Conservation (phyloP, 1,139 yeast genomes). For the Arxiozyma heterogenica region DNA sequence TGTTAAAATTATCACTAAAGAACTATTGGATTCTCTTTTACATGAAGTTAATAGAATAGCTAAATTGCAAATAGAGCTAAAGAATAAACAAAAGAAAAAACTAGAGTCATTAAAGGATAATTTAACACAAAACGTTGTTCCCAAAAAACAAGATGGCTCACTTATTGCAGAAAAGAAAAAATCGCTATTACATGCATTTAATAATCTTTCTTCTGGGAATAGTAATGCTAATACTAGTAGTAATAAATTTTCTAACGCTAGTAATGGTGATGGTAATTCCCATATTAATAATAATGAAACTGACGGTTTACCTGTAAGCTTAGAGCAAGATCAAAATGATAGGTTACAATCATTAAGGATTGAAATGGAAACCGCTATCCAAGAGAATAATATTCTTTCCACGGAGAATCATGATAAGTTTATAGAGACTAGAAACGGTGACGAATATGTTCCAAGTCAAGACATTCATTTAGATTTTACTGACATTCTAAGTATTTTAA, state of each 20-base stretch:
- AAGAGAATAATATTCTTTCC: slow-evolving; percentile 13
- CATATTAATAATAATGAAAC: slow-evolving; percentile 8
- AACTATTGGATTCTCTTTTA: slow-evolving; percentile 62
- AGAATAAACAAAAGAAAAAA: slow-evolving; percentile 9
- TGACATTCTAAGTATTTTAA: slow-evolving; percentile 67
- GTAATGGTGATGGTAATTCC: not conserved
- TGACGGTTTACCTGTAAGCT: not conserved
- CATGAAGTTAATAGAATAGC: slow-evolving; percentile 73
- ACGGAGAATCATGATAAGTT: slow-evolving; percentile 1
- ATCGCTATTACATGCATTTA: slow-evolving; percentile 25
- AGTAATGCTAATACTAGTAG: slow-evolving; percentile 1
- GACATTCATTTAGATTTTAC: slow-evolving; percentile 77
- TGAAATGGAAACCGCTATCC: slow-evolving; percentile 9
- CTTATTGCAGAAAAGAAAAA: slow-evolving; percentile 30
- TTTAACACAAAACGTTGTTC: slow-evolving; percentile 10
- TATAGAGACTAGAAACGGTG: slow-evolving; percentile 34
- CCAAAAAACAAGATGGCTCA: slow-evolving; percentile 25
- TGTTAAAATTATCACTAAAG: slow-evolving; percentile 78
- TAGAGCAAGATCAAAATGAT: not conserved
- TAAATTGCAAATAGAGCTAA: slow-evolving; percentile 42
- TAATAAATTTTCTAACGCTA: not conserved
- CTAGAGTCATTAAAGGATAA: slow-evolving; percentile 4
- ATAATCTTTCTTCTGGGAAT: slow-evolving; percentile 10
- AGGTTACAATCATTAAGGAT: slow-evolving; percentile 8
- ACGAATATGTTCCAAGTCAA: slow-evolving; percentile 71